phyloP scores from a whole-genome alignment of 306 rosid genomes.

The Lablab purpureus region DNA sequence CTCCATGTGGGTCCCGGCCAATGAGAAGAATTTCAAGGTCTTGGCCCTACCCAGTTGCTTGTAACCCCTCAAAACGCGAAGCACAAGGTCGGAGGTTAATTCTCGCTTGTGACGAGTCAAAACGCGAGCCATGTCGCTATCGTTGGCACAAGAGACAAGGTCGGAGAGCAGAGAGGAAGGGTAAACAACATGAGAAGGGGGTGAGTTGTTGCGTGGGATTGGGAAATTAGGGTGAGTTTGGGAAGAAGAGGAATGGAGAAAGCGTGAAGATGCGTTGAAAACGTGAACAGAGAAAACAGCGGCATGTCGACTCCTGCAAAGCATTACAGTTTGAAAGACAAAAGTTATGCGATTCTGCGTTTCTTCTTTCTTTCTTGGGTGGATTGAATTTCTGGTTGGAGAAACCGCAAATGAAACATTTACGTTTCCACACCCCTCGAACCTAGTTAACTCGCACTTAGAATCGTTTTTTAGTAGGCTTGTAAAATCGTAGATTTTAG shows the following conservation, averaged over 20 bases:
- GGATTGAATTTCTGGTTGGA: neutral
- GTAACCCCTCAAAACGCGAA: constrained; percentile 62
- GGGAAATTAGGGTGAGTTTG: constrained; percentile 36
- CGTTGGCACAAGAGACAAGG: constrained; percentile 36
- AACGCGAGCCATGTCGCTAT: constrained; percentile 49
- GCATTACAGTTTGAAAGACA: constrained; percentile 27
- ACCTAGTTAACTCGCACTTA: no score
- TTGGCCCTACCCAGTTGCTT: constrained; percentile 67
- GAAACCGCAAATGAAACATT: no score
- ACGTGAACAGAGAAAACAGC: constrained; percentile 22
- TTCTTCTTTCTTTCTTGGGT: neutral
- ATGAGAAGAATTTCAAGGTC: constrained; percentile 70
- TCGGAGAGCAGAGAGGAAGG: constrained; percentile 57
- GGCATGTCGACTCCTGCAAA: constrained; percentile 33
- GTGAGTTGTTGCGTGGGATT: constrained; percentile 35
- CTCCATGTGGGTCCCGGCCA: constrained; percentile 71
- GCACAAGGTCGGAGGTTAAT: constrained; percentile 61
- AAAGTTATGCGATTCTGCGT: neutral
- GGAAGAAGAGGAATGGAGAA: constrained; percentile 46
- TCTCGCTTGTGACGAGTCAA: constrained; percentile 46
- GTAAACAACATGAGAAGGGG: constrained; percentile 39
- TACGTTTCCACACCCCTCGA: no score
- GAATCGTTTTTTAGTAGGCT: no score
- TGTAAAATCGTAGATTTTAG: no score
- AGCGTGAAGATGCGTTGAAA: constrained; percentile 23